Conservation (phyloP, 306 rosid species). For the Cicer judaicum region DNA sequence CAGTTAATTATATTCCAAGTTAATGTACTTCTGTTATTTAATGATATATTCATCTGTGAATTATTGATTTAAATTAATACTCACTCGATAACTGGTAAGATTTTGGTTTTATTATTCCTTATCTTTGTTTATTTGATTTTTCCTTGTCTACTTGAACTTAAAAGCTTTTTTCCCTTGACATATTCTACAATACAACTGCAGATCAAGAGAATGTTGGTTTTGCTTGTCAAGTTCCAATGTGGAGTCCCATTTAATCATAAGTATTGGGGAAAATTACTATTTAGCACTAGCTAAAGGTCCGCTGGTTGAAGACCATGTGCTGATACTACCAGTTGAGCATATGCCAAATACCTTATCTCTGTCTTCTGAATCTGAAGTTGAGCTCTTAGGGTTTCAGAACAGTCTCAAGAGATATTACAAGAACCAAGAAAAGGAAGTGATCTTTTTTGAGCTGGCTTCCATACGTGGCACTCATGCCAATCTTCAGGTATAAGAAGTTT, state of each 20-base stretch:
- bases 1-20: constrained; percentile 29
- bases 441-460: constrained; percentile 94
- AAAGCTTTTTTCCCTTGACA: constrained; percentile 38
- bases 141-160: constrained; percentile 29
- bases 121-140: constrained; percentile 21
- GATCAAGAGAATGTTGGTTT: constrained; percentile 97
- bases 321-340: constrained; percentile 85
- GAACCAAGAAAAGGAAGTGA: constrained; percentile 75
- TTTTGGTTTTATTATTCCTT: constrained; percentile 16
- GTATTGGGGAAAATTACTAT: constrained; percentile 81
- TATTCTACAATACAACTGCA: constrained; percentile 53
- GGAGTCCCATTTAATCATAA: constrained; percentile 84
- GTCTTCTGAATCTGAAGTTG: constrained; percentile 66
- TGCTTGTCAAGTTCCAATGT: constrained; percentile 91
- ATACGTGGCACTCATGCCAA: constrained; percentile 82
- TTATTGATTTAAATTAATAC: constrained; percentile 7
- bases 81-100: background rate
- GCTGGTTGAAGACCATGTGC: constrained; percentile 82
- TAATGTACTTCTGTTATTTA: constrained; percentile 7
- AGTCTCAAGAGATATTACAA: constrained; percentile 66
- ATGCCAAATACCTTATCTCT: constrained; percentile 69
- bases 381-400: constrained; percentile 67
- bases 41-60: constrained; percentile 33
- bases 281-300: constrained; percentile 96
- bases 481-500: constrained; percentile 75